Percentiles rank a stretch among this genome's conserved stretches.
Evolutionary conservation across 2,329 filamentous ascomycete genomes (phyloP).

Genomic region (Xylaria sp.): DNA sequence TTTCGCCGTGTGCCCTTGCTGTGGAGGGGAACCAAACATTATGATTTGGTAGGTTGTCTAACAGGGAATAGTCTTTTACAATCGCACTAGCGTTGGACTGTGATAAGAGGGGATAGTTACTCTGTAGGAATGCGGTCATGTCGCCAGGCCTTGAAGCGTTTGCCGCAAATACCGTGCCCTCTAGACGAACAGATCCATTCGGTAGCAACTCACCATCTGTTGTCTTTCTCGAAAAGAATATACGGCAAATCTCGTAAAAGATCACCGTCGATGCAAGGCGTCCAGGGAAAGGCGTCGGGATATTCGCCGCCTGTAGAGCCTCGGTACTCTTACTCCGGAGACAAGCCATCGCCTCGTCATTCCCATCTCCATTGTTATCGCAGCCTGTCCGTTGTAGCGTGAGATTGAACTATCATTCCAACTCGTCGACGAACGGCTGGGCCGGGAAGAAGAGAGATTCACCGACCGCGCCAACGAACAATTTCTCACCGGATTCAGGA

Average conservation of each 20-base stretch:
- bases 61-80: constrained; percentile 53
- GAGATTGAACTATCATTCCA: constrained; percentile 60
- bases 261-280: constrained; percentile 61
- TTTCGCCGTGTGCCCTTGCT: constrained; percentile 54
- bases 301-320: constrained; percentile 56
- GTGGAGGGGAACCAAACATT: constrained; percentile 53
- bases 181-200: constrained; percentile 42
- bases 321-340: constrained; percentile 52
- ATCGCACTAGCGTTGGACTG: constrained; percentile 51
- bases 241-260: constrained; percentile 57
- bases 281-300: constrained; percentile 57
- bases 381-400: constrained; percentile 53
- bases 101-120: constrained; percentile 60
- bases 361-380: constrained; percentile 25
- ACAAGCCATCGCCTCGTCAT: constrained; percentile 53
- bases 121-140: constrained; percentile 54
- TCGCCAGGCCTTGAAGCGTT: constrained; percentile 51
- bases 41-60: constrained; percentile 52
- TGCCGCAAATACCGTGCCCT: constrained; percentile 58
- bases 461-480: constrained; percentile 59
- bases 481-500: constrained; percentile 44
- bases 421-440: constrained; percentile 55
- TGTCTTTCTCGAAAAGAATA: constrained; percentile 52
- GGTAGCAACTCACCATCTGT: constrained; percentile 51
- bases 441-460: constrained; percentile 63